phyloP scores from a whole-genome alignment of 352 stramenopile genomes.

The Peronospora tabacina region DNA sequence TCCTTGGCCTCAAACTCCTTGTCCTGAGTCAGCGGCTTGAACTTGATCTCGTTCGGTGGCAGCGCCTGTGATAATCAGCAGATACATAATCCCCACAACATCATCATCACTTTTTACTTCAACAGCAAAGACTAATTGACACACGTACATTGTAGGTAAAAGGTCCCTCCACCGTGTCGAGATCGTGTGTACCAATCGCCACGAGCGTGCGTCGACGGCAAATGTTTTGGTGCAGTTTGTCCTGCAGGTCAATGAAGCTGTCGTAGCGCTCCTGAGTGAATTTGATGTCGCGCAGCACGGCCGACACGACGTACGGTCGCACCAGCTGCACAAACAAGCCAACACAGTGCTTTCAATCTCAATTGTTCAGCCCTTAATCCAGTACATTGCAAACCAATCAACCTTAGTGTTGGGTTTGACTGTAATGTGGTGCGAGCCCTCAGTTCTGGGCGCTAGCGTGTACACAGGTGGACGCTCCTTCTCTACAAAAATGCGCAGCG shows the following conservation, averaged over 20 bases:
- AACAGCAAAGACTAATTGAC: background rate
- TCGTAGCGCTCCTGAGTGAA: slow-evolving; percentile 96
- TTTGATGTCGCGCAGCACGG: slow-evolving; percentile 93
- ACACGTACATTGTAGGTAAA: slow-evolving; percentile 86
- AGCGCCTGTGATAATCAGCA: slow-evolving; percentile 63
- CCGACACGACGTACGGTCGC: slow-evolving; percentile 96
- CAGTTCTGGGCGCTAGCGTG: slow-evolving; percentile 48
- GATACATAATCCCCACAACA: background rate
- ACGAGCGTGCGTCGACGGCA: slow-evolving; percentile 98
- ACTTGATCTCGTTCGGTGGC: slow-evolving; percentile 91
- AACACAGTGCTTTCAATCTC: slow-evolving; percentile 1
- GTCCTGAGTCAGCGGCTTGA: slow-evolving; percentile 91
- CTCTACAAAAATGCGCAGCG: slow-evolving; percentile 95
- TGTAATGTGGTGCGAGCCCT: slow-evolving; percentile 75
- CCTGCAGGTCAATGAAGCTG: slow-evolving; percentile 99
- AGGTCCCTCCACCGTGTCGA: slow-evolving; percentile 92
- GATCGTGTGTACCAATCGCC: slow-evolving; percentile 99
- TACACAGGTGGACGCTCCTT: slow-evolving; percentile 90
- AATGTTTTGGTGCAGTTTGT: slow-evolving; percentile 99
- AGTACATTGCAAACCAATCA: background rate
- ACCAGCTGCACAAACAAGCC: slow-evolving; percentile 47
- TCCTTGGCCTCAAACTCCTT: slow-evolving; percentile 90
- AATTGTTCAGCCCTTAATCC: background rate
- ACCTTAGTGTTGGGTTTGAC: slow-evolving; percentile 85
- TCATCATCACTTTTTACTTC: background rate